A percentile compares a stretch with the other conserved stretches of the same genome.
phyloP scores from a whole-genome alignment of 805 yeast genomes.

The Candida ascalaphidarum region DNA sequence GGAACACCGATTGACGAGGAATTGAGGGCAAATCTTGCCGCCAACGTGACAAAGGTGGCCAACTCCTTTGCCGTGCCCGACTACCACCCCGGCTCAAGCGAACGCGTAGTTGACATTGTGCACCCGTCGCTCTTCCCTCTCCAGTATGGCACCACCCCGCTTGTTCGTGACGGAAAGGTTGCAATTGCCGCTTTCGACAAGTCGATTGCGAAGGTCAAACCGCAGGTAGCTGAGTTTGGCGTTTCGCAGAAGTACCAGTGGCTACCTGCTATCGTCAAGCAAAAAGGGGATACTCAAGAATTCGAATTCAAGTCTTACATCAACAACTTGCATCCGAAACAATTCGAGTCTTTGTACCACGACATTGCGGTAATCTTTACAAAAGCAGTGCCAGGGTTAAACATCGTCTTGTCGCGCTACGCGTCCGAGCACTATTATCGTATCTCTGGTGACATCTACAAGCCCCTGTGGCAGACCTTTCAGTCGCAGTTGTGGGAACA shows the following conservation, averaged over 20 bases:
- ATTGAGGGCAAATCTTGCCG: conserved; percentile 1
- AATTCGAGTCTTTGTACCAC: conserved; percentile 15
- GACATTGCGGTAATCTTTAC: conserved; percentile 22
- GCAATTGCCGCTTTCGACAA: conserved; percentile 5
- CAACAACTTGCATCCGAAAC: conserved; percentile 30
- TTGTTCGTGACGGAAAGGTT: conserved; percentile 2
- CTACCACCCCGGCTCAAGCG: conserved; percentile 28
- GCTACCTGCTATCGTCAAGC: conserved; percentile 30
- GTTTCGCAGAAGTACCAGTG: conserved; percentile 24
- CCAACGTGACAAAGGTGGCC: conserved; percentile 2
- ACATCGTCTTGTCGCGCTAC: conserved; percentile 14
- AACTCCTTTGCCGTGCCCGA: conserved; percentile 14
- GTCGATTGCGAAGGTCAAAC: conserved; percentile 5
- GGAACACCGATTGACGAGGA: conserved; percentile 2
- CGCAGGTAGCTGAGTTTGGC: conserved; percentile 6
- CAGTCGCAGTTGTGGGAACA: no score
- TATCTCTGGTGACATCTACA: no score
- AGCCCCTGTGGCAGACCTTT: no score
- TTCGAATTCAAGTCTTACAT: conserved; percentile 25
- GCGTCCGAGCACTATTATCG: conserved; percentile 10
- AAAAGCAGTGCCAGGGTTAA: conserved; percentile 21
- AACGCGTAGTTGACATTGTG: conserved; percentile 28
- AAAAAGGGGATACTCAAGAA: no score
- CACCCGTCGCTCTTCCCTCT: conserved; percentile 34
- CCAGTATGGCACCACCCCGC: conserved; percentile 19